Evolutionary conservation across 2,329 filamentous ascomycete species (phyloP), one percentile per base, ranked within the genome.

Genomic region (Teratosphaeria zuluensis): DNA sequence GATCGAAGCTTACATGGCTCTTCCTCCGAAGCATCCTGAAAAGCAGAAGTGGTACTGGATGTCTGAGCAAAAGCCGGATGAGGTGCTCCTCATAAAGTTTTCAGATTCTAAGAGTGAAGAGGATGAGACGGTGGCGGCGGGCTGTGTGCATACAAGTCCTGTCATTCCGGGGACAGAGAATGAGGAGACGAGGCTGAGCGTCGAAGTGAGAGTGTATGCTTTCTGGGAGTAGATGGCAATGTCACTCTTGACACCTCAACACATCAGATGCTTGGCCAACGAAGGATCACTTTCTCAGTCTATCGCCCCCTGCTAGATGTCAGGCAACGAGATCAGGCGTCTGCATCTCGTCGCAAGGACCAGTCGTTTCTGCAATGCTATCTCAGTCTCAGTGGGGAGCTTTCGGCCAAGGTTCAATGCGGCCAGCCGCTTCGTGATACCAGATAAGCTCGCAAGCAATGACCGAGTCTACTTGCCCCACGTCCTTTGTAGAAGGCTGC

Each of bases 141-240:
- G 21, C 3, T 57, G 56, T 46, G 51, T 33, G 48, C 56, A 57
- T 52, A 54, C 30, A n/a, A 53, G 48, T 33, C 56, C 56, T 21
- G 33, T 56, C 51, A n/a, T 59, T 9, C 32, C 35, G 24, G 54
- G 54, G 11, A 46, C 33, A n/a, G 57, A 53, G 14, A 32, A 56
- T 38, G 54, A 33, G 24, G 57, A 59, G 54, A 42, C 51, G 48
- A 59, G 57, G 54, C 52, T 53, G 57, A 59, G 57, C 46, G 56
- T 57, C 3, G 56, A 57, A 51, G 56, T 51, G 24, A 51, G 56
- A 19, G 51, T 57, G 19, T 38, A 53, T 48, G 56, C 56, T 16
- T 57, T 57, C 33, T 57, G 56, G 56, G 42, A 21, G 42, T 48
- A 19, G 42, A 8, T 21, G 42, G 42, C 16, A 19, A 9, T 8